These are phyloP conservation scores for Fusarium agapanthi DNA, from an alignment of 2,329 filamentous ascomycete genomes.

Conservation along the genomic window DNA sequence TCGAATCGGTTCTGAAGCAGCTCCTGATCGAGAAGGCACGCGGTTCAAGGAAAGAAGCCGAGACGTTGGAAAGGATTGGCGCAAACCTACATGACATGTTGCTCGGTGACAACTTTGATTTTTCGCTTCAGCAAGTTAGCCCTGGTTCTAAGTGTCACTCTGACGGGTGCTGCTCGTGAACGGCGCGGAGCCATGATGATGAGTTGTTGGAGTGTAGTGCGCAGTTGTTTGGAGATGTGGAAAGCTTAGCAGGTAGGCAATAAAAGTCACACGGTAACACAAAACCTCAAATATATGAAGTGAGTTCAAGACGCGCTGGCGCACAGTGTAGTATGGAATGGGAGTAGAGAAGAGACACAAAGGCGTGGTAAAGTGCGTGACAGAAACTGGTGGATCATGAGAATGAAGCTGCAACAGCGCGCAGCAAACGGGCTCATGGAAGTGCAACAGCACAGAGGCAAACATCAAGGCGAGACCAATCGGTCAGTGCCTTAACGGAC, in stretches of 20 bases:
- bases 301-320: constrained; percentile 7
- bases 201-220: neutral
- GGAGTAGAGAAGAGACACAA: neutral
- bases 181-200: constrained; percentile 32
- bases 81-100: constrained; percentile 80
- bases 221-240: neutral
- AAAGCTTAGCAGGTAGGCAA: constrained; percentile 1
- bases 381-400: constrained; percentile 1
- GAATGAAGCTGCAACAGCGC: constrained; percentile 1
- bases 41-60: neutral
- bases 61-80: neutral
- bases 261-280: constrained; percentile 15
- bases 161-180: constrained; percentile 22
- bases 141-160: constrained; percentile 10
- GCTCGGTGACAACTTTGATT: constrained; percentile 92
- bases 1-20: neutral
- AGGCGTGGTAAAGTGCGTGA: neutral
- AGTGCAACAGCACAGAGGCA: neutral
- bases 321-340: neutral
- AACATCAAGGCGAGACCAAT: neutral
- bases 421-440: neutral
- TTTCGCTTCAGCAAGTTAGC: constrained; percentile 72
- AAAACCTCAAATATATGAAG: neutral
- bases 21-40: neutral
- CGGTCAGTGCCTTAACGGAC: neutral